These are phyloP conservation scores for maize (Zea mays) DNA, from an alignment of 176 grass and related monocot species.

Conservation along the genomic window Zm-B73-REFERENCE-NAM-5.0 NC_050104.1:110762001-110762500, in stretches of 20 bases:
- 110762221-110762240: slow-evolving; percentile 25
- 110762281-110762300: neutral
- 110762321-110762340: neutral
- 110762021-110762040: slow-evolving; percentile 17
- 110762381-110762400: neutral
- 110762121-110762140: slow-evolving; percentile 73
- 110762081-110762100: slow-evolving; percentile 2
- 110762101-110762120: slow-evolving; percentile 32
- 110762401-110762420: neutral
- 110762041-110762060: slow-evolving; percentile 12
- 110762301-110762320: slow-evolving; percentile 4
- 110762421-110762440: slow-evolving; percentile 2
- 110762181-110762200: slow-evolving; percentile 96
- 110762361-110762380: neutral
- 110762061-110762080: slow-evolving; percentile 3
- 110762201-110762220: slow-evolving; percentile 55
- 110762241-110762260: slow-evolving; percentile 6
- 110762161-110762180: slow-evolving; percentile 82
- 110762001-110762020: slow-evolving; percentile 35
- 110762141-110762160: slow-evolving; percentile 71
- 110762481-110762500: slow-evolving; percentile 2
- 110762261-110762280: neutral
- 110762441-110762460: slow-evolving; percentile 26
- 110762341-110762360: neutral
- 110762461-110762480: slow-evolving; percentile 5